These are phyloP conservation scores for Lodderomyces elongisporus DNA, from an alignment of 1,139 yeast genomes.

Conservation along the genomic window DNA sequence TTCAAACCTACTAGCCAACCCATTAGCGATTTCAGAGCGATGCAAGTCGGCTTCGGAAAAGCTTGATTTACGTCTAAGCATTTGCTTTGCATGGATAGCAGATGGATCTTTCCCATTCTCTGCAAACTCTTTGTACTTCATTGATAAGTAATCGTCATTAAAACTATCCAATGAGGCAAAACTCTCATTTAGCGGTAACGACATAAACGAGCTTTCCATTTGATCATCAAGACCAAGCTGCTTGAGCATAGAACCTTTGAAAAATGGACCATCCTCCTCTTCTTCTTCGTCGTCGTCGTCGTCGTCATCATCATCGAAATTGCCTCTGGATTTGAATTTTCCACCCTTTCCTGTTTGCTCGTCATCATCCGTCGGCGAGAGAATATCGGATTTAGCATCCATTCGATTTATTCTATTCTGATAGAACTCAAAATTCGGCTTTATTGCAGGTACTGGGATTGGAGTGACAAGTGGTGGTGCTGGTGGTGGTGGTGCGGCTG, in stretches of 20 bases:
- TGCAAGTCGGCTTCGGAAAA: constrained; percentile 12
- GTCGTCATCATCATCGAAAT: background rate
- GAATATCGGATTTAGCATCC: background rate
- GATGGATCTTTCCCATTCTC: constrained; percentile 1
- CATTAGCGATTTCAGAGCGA: constrained; percentile 6
- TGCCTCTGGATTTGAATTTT: background rate
- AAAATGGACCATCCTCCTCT: no score
- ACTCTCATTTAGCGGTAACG: constrained; percentile 65
- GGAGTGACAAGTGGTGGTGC: constrained; percentile 16
- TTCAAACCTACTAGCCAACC: constrained; percentile 31
- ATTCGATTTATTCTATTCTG: background rate
- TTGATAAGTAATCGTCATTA: constrained; percentile 50
- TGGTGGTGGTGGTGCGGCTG: background rate
- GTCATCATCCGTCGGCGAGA: background rate
- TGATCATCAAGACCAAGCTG: constrained; percentile 7
- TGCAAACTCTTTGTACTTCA: constrained; percentile 31
- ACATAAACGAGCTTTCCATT: constrained; percentile 34
- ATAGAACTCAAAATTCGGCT: constrained; percentile 3
- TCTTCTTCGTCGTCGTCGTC: constrained; percentile 1
- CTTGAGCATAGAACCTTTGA: constrained; percentile 3
- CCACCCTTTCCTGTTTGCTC: background rate
- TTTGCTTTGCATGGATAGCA: background rate
- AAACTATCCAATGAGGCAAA: constrained; percentile 74
- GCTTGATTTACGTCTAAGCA: constrained; percentile 12
- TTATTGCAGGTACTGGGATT: constrained; percentile 16